Percentiles rank a stretch among this genome's conserved stretches.
Evolutionary conservation across 2,329 filamentous ascomycete genomes (phyloP).

Genomic region (Cytospora piceicola): DNA sequence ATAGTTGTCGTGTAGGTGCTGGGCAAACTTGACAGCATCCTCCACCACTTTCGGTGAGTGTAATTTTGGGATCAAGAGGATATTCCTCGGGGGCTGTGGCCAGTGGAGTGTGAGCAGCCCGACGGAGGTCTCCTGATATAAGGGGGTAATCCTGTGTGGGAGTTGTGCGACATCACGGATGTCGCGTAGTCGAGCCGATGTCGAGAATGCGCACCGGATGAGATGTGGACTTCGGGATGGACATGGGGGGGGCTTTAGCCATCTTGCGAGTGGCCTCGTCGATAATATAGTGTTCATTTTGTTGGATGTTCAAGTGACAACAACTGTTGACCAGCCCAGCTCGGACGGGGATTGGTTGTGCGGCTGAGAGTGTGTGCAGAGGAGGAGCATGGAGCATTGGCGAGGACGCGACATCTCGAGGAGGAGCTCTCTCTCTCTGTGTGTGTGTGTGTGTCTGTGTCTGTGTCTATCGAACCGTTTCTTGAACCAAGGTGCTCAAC

Average conservation of each 20-base stretch:
- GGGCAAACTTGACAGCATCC: constrained; percentile 61
- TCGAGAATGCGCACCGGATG: constrained; percentile 50
- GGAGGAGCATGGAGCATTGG: constrained; percentile 7
- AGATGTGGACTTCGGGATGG: neutral
- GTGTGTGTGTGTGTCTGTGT: neutral
- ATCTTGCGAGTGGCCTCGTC: constrained; percentile 20
- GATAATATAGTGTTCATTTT: constrained; percentile 21
- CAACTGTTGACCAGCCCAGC: neutral
- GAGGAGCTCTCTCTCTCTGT: neutral
- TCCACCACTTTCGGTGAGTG: constrained; percentile 57
- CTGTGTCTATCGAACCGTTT: neutral
- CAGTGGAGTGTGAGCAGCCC: constrained; percentile 60
- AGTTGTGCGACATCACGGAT: constrained; percentile 56
- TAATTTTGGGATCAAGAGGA: constrained; percentile 63
- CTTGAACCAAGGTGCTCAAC: no score
- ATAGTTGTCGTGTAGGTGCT: constrained; percentile 79
- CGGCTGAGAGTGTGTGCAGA: constrained; percentile 1
- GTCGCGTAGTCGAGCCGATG: constrained; percentile 48
- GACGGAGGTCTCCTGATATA: constrained; percentile 61
- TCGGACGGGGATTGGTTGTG: constrained; percentile 11
- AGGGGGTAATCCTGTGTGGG: constrained; percentile 61
- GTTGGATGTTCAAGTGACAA: neutral
- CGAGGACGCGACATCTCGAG: constrained; percentile 28
- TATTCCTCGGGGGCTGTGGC: constrained; percentile 58
- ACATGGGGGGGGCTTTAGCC: neutral